Percentiles rank a stretch among this genome's conserved stretches.
These are phyloP conservation scores for Cryphonectria naterciae DNA, from an alignment of 2,329 filamentous ascomycete genomes.

Conservation along the genomic window DNA sequence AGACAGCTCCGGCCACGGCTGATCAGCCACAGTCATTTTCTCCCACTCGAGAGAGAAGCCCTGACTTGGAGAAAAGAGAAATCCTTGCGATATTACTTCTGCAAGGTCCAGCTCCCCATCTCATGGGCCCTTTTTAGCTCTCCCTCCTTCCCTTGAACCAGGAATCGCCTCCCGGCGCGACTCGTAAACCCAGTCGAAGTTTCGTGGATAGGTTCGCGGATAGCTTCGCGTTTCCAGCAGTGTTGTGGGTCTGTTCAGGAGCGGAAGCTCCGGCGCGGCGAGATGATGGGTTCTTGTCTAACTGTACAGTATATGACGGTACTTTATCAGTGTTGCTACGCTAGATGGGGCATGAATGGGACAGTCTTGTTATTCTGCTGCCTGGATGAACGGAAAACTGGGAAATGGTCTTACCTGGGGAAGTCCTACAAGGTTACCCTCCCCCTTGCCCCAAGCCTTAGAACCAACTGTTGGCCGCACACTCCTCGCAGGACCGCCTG, in stretches of 20 bases:
- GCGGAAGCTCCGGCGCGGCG: not conserved
- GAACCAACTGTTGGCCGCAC: not conserved
- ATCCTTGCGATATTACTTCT: not conserved
- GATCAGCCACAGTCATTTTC: not conserved
- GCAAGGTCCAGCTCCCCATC: not conserved
- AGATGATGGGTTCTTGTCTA: not conserved
- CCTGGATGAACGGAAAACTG: not conserved
- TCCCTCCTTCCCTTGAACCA: not conserved
- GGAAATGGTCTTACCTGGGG: not conserved
- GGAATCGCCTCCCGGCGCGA: not conserved
- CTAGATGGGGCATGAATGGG: not conserved
- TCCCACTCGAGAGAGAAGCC: not conserved
- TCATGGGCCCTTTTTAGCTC: not conserved
- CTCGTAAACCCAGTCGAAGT: not conserved
- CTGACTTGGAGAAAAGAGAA: not conserved
- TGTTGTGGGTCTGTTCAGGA: slow-evolving; percentile 1
- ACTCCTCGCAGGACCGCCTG: not conserved
- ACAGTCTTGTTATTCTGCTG: not conserved
- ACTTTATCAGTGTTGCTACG: not conserved
- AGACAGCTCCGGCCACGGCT: not conserved
- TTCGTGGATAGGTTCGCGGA: slow-evolving; percentile 1
- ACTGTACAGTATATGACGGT: not conserved
- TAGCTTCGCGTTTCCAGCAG: not conserved
- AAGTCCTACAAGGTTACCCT: not conserved
- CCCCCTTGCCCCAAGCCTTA: not conserved